phyloP scores from a whole-genome alignment of 2,329 filamentous ascomycete species.

The Moelleriella libera region DNA sequence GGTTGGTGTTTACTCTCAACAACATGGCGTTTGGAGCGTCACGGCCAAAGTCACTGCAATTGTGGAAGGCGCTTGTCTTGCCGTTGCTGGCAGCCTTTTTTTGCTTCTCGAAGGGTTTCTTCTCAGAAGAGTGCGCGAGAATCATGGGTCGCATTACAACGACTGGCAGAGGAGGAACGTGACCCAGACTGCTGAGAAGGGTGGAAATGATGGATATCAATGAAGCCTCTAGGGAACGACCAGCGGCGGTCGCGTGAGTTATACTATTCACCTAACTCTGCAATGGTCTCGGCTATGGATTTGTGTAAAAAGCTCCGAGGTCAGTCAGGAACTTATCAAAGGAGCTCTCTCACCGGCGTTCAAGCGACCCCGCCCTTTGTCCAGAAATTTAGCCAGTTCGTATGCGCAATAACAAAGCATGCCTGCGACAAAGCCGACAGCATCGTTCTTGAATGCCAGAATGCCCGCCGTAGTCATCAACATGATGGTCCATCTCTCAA shows the following conservation, averaged over 20 bases:
- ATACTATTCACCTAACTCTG: too few relatives aligned
- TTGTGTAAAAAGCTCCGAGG: too few relatives aligned
- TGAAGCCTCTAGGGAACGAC: neutral
- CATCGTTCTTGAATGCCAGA: constrained; percentile 81
- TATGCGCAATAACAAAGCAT: constrained; percentile 67
- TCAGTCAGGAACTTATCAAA: constrained; percentile 12
- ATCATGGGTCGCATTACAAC: constrained; percentile 12
- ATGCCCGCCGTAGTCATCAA: constrained; percentile 71
- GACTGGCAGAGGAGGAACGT: constrained; percentile 4
- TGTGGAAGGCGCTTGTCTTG: constrained; percentile 17
- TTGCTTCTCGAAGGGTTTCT: constrained; percentile 16
- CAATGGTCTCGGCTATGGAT: too few relatives aligned
- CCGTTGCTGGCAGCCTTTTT: constrained; percentile 13
- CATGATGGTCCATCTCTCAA: constrained; percentile 78
- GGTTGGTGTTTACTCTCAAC: constrained; percentile 32
- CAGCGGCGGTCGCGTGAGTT: neutral
- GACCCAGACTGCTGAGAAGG: neutral
- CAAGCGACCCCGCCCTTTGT: constrained; percentile 14
- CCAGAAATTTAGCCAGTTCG: constrained; percentile 27
- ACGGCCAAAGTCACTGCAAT: constrained; percentile 22
- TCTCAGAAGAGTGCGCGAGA: constrained; percentile 14
- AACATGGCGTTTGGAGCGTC: constrained; percentile 27
- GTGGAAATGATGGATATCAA: neutral
- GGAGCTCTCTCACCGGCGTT: constrained; percentile 12
- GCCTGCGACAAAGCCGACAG: constrained; percentile 71